phyloP scores from a whole-genome alignment of 2,329 filamentous ascomycete species.

The Cordyceps cateniannulata region DNA sequence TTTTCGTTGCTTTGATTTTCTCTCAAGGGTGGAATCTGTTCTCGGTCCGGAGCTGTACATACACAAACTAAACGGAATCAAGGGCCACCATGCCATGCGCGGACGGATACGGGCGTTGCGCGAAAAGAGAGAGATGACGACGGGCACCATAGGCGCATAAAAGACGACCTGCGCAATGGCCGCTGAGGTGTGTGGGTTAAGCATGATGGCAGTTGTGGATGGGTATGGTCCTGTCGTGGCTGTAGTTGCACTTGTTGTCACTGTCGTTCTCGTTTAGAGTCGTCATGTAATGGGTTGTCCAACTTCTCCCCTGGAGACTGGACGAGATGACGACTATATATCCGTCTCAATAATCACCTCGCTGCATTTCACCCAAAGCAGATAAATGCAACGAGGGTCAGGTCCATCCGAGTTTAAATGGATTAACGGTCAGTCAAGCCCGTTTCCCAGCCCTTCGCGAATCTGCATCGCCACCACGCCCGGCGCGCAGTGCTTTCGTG shows the following conservation, averaged over 20 bases:
- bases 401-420: not conserved
- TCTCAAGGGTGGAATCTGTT: not conserved
- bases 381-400: not conserved
- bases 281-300: not conserved
- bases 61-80: conserved; percentile 21
- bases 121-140: conserved; percentile 19
- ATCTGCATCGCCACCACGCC: not conserved
- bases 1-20: not conserved
- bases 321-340: not conserved
- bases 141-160: conserved; percentile 21
- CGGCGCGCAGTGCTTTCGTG: not conserved
- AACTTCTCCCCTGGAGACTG: not conserved
- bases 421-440: too few relatives aligned
- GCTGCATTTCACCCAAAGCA: conserved; percentile 1
- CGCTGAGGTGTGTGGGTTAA: conserved; percentile 18
- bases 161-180: conserved; percentile 23
- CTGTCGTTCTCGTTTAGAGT: not conserved
- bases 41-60: not conserved
- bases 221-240: not conserved
- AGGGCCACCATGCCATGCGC: conserved; percentile 22
- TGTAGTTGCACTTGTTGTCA: not conserved
- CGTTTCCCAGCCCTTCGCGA: not conserved
- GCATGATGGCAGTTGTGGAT: conserved; percentile 8
- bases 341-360: not conserved
- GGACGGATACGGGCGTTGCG: conserved; percentile 23